Evolutionary conservation across 225 moss, liverwort and hornwort genomes (phyloP), one percentile per base, ranked within the genome.

Genomic region (Bryum argenteum): DNA sequence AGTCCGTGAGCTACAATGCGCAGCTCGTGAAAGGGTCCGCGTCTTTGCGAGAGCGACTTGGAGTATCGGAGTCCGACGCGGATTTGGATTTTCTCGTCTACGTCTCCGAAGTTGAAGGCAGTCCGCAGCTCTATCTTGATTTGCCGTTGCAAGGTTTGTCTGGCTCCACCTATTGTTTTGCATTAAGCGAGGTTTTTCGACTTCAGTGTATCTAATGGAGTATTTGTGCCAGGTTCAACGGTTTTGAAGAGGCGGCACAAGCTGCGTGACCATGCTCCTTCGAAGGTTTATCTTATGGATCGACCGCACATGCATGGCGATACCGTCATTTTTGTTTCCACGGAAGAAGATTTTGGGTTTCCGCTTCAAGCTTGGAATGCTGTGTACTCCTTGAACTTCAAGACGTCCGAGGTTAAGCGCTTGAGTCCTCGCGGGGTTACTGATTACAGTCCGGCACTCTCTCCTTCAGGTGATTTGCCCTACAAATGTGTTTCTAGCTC

Each of bases 381-480:
- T 15, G 82, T 91, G 8, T 91, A 77, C 52, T 89, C 91, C 22
- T 82, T 85, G 57, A 81, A 79, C 66, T 76, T 90, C 17, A 78
- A 66, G 76, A 83, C 88, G 14, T 62, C 71, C 40, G 61, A 26
- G 7, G 83, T 79, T 4, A 78, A 48, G 54, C 91, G 96, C 55
- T 85, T 96, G 56, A 96, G 90, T 70, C 96, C 96, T 18, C 51
- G 48, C n/a, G 93, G 90, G 21, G 65, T 90, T 28, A 83, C 86
- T 7, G 93, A 96, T 39, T 91, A 87, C 80, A 96, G 96, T 64
- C 96, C 93, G 58, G 76, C 96, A 38, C 83, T 93, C 63, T 96
- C 93, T 57, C 96, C 91, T 50, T 93, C 91, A 47, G 86, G 86
- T 86, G 78, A 75, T 33, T 33, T 33, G 33, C 33, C 33, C 3